phyloP scores from a whole-genome alignment of 768 basidiomycete genomes.

The Tulasnella sp. region DNA sequence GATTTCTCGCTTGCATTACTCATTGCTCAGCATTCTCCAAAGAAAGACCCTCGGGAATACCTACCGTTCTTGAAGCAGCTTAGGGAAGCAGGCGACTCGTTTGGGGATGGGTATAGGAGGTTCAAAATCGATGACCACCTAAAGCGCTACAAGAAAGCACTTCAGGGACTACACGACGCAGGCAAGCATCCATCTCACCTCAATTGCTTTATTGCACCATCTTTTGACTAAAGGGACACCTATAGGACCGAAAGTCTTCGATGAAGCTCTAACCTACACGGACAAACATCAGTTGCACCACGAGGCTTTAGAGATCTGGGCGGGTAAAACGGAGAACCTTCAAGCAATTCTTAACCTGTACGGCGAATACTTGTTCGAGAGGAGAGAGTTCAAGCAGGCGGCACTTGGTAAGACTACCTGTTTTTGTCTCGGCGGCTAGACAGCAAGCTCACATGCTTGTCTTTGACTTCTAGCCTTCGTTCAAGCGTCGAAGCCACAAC shows the following conservation, averaged over 20 bases:
- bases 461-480: slow-evolving; percentile 53
- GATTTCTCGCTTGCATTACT: slow-evolving; percentile 93
- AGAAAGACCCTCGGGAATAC: slow-evolving; percentile 97
- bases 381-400: slow-evolving; percentile 76
- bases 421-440: not conserved
- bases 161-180: slow-evolving; percentile 67
- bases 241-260: slow-evolving; percentile 66
- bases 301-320: slow-evolving; percentile 71
- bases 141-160: slow-evolving; percentile 65
- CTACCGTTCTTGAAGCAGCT: slow-evolving; percentile 93
- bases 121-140: slow-evolving; percentile 94
- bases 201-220: not conserved
- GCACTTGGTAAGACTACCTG: slow-evolving; percentile 60
- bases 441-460: slow-evolving; percentile 1
- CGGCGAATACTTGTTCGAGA: slow-evolving; percentile 83
- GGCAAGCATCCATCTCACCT: slow-evolving; percentile 45
- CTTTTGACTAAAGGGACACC: not conserved
- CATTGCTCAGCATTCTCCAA: slow-evolving; percentile 95
- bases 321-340: slow-evolving; percentile 49
- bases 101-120: slow-evolving; percentile 76
- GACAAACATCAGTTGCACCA: slow-evolving; percentile 74
- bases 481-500: slow-evolving; percentile 56
- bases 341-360: slow-evolving; percentile 70
- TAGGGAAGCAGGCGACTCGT: slow-evolving; percentile 42
- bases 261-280: slow-evolving; percentile 74